These are phyloP conservation scores for Phytophthora fragariaefolia DNA, from an alignment of 352 stramenopile genomes.

Conservation along the genomic window DNA sequence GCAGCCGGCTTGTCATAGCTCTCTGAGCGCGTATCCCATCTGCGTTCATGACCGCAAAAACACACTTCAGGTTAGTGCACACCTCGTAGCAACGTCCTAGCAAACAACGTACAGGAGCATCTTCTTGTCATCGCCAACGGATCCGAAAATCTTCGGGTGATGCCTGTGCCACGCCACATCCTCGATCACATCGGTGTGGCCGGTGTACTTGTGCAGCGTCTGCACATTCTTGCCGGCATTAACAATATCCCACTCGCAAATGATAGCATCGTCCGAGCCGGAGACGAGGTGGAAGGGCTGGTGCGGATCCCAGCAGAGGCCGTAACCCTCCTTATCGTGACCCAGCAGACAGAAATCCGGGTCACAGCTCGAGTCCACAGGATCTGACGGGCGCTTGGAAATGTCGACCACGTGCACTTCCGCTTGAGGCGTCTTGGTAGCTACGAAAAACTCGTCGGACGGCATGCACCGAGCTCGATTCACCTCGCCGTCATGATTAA, in stretches of 20 bases:
- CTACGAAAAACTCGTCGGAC: conserved; percentile 98
- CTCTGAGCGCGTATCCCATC: conserved; percentile 79
- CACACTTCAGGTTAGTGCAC: conserved; percentile 1
- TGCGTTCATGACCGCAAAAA: conserved; percentile 18
- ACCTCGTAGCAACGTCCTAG: neutral
- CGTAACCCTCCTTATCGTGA: conserved; percentile 94
- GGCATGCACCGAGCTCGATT: conserved; percentile 98
- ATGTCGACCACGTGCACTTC: conserved; percentile 98
- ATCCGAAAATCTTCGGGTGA: conserved; percentile 95
- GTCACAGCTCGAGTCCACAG: conserved; percentile 73
- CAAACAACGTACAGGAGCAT: conserved; percentile 85
- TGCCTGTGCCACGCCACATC: conserved; percentile 98
- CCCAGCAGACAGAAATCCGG: conserved; percentile 77
- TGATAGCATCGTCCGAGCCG: conserved; percentile 95
- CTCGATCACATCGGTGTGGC: conserved; percentile 96
- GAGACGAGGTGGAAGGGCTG: conserved; percentile 90
- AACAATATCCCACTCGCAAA: conserved; percentile 97
- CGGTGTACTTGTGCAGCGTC: conserved; percentile 87
- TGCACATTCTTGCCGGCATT: conserved; percentile 84
- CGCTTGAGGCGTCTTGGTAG: conserved; percentile 94
- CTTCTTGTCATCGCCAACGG: conserved; percentile 95
- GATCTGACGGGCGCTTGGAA: conserved; percentile 94
- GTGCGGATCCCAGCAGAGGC: conserved; percentile 95
- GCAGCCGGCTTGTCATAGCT: conserved; percentile 73
- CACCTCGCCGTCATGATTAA: conserved; percentile 98